phyloP scores from a whole-genome alignment of 2,329 filamentous ascomycete genomes.

The Phaeosphaeria sp. region DNA sequence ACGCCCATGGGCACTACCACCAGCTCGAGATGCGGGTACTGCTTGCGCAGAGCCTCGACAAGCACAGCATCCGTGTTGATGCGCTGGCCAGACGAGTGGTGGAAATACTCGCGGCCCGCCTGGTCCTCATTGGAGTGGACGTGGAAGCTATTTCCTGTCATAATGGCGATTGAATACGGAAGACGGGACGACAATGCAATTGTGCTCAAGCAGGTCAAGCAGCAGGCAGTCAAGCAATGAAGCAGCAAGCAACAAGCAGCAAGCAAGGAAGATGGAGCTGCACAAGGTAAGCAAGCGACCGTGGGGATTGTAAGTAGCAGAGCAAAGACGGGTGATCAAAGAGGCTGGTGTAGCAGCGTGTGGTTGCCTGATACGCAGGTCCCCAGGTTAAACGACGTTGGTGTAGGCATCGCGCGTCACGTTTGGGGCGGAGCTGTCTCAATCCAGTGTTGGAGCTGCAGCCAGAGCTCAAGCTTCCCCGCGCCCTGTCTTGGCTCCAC shows the following conservation, averaged over 20 bases:
- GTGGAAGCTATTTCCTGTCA: constrained; percentile 36
- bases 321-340: background rate
- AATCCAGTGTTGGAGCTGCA: background rate
- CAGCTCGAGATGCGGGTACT: constrained; percentile 55
- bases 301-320: background rate
- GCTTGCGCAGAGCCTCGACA: constrained; percentile 52
- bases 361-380: background rate
- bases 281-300: background rate
- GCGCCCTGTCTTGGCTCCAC: background rate
- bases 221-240: too few relatives aligned
- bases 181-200: background rate
- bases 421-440: background rate
- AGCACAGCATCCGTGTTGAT: constrained; percentile 54
- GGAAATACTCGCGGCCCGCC: constrained; percentile 49
- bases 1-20: constrained; percentile 44
- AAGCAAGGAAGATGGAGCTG: background rate
- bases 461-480: background rate
- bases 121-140: constrained; percentile 41
- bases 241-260: too few relatives aligned
- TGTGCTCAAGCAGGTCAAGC: background rate
- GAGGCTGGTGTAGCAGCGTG: background rate
- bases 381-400: background rate
- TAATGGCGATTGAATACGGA: constrained; percentile 7
- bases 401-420: background rate
- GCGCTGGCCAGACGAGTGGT: constrained; percentile 52